Base-by-base conservation (phyloP, 768 basidiomycete genomes). In the Chalciporus pseudorubinellus region DNA sequence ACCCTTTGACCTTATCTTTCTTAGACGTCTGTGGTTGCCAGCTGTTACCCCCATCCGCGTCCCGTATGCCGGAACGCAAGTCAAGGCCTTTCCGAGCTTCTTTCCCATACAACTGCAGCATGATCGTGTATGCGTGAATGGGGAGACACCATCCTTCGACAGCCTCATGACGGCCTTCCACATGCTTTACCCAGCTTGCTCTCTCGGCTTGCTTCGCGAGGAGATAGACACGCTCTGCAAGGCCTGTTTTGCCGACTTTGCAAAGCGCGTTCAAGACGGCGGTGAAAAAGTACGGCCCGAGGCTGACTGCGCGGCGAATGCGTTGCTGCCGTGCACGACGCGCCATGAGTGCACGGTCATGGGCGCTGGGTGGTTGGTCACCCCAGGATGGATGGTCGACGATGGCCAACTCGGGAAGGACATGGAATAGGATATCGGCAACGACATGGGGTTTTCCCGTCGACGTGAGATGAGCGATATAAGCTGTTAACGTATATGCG, bases 111-210 rank as follows among this genome's bases (percentile, higher is more conserved):
- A 79, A 70, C 42, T 82, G 74, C 50, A 92, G 63, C 82, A 91
- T 88, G 44, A 79, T 69, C 2, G 87, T 91, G 63, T 89, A 92
- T 1, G 85, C 82, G 9, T 83, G 74, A 3, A 83, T 68, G 8
- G 83, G 80, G 18, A 92, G 67, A 47, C 74, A 73, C 89, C 89
- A 93, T 0, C 85, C 81, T 40, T 70, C 50, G 24, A 45, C 50
- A 19, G 55, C 40, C 20, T 67, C 55, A 16, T 58, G 59, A 14
- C 63, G 55, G 9, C 58, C 56, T 18, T 57, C 53, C 7, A 64
- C 60, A 9, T 18, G n/a, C 28, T 28, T 56, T 1, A 59, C 46
- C 76, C 79, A 81, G 54, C 86, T 89, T 22, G 67, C 68, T 29
- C 63, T 67, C 60, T 89, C 84, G 0, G 84, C 85, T 51, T 76